These are phyloP conservation scores for Scedosporium dehoogii DNA, from an alignment of 2,329 filamentous ascomycete genomes.

Conservation along the genomic window DNA sequence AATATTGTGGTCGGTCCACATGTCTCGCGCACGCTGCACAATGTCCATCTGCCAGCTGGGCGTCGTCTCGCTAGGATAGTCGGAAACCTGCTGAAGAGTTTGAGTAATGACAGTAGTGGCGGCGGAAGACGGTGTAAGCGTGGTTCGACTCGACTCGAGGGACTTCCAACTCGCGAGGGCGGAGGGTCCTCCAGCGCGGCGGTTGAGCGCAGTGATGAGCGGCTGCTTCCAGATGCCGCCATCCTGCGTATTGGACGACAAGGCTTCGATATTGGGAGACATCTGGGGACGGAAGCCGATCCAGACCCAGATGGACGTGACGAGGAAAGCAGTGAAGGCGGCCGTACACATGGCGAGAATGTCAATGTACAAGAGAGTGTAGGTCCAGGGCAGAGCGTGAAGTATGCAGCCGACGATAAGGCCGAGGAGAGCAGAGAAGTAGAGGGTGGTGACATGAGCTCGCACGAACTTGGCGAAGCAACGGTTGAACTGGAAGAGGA, in stretches of 20 bases:
- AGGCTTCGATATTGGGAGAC: not conserved
- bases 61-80: not conserved
- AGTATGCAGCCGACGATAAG: conserved; percentile 22
- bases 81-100: not conserved
- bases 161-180: conserved; percentile 10
- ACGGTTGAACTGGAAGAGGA: conserved; percentile 29
- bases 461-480: conserved; percentile 26
- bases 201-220: conserved; percentile 6
- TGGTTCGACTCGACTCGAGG: conserved; percentile 9
- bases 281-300: conserved; percentile 13
- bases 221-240: conserved; percentile 2
- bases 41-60: conserved; percentile 8
- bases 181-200: conserved; percentile 1
- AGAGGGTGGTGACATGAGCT: conserved; percentile 22
- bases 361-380: conserved; percentile 20
- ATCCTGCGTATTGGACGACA: not conserved
- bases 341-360: conserved; percentile 21
- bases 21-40: conserved; percentile 12
- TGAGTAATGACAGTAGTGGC: not conserved
- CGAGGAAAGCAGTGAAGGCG: conserved; percentile 19
- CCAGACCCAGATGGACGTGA: conserved; percentile 21
- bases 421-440: conserved; percentile 20
- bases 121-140: not conserved
- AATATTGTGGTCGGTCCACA: conserved; percentile 16
- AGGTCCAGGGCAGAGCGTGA: conserved; percentile 17